Percentiles rank a stretch among this genome's conserved stretches.
phyloP scores from a whole-genome alignment of 352 stramenopile genomes.

The Phytophthora idaei region DNA sequence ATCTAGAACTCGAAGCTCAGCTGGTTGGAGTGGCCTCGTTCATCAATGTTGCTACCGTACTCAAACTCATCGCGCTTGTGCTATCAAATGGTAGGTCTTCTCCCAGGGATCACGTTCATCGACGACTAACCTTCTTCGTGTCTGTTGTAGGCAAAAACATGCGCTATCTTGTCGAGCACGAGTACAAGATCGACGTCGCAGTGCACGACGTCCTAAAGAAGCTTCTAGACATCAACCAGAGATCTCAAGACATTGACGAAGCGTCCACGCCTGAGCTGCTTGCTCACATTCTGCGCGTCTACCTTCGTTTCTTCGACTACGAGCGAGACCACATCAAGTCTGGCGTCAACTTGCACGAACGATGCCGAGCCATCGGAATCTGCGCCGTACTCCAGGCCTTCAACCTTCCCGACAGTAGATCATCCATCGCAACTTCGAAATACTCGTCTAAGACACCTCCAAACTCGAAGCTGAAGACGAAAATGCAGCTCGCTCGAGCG shows the following conservation, averaged over 20 bases:
- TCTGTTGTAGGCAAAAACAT: slow-evolving; percentile 32
- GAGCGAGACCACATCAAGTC: slow-evolving; percentile 4
- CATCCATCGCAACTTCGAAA: not conserved
- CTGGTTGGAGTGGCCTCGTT: slow-evolving; percentile 3
- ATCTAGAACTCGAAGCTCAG: slow-evolving; percentile 18
- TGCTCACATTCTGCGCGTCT: slow-evolving; percentile 26
- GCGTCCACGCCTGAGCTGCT: slow-evolving; percentile 17
- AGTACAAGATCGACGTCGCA: slow-evolving; percentile 28
- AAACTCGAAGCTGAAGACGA: slow-evolving; percentile 22
- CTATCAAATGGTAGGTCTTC: slow-evolving; percentile 30
- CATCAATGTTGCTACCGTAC: slow-evolving; percentile 8
- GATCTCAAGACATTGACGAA: not conserved
- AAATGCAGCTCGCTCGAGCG: slow-evolving; percentile 19
- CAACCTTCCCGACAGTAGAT: not conserved
- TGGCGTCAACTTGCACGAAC: slow-evolving; percentile 21
- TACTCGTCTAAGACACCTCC: not conserved
- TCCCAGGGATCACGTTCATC: not conserved
- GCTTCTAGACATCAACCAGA: slow-evolving; percentile 5
- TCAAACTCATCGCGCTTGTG: slow-evolving; percentile 31
- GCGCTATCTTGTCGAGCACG: slow-evolving; percentile 4
- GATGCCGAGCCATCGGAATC: slow-evolving; percentile 30
- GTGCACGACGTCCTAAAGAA: slow-evolving; percentile 11
- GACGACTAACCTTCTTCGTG: not conserved
- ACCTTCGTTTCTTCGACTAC: slow-evolving; percentile 31
- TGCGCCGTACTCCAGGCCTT: slow-evolving; percentile 24